Base-by-base conservation (phyloP, 1,284 basidiomycete species). In the Chondrostereum purpureum region DNA sequence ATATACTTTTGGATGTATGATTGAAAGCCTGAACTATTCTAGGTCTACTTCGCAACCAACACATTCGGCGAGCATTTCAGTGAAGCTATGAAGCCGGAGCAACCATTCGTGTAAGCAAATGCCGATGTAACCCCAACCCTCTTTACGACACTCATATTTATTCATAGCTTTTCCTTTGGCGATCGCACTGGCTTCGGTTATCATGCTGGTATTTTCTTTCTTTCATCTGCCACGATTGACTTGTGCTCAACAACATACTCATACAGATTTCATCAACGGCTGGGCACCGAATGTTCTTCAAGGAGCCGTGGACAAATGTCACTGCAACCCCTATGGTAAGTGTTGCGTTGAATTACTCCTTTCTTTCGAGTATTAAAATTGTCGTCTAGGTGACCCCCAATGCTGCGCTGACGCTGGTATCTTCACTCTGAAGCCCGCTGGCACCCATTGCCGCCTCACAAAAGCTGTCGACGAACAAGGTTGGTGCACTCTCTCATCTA, bases 141-240 rank as follows among this genome's bases (percentile, higher is more conserved):
- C 20, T 18, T 31, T 35, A 18, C 1, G 17, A 4, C 22, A 16
- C 31, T 2, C 20, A 16, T 14, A 18, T 48, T 42, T 12, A 14
- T 13, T 8, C 27, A 19, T 40, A 71, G 69, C 2, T 68, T 61
- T 45, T 55, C 68, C 5, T 58, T 67, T 36, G 68, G 68, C 5
- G 68, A 73, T 50, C 63, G 64, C n/a, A 76, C 73, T 23, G 74
- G 75, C 5, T 76, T 70, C 51, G 70, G 72, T 31, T 71, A 71
- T 48, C 74, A 77, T 56, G 74, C 67, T 31, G 69, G 69, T 66
- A 53, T 44, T 59, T 48, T 21, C 33, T 44, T 41, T 23, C 42
- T 14, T 5, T 38, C 31, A 42, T 33, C 6, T 31, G 27, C 8
- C n/a, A 31, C n/a, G 8, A 31, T n/a, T 31, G 27, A n/a, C 8